phyloP scores from a whole-genome alignment of 805 yeast genomes.

The Candida insectalens region DNA sequence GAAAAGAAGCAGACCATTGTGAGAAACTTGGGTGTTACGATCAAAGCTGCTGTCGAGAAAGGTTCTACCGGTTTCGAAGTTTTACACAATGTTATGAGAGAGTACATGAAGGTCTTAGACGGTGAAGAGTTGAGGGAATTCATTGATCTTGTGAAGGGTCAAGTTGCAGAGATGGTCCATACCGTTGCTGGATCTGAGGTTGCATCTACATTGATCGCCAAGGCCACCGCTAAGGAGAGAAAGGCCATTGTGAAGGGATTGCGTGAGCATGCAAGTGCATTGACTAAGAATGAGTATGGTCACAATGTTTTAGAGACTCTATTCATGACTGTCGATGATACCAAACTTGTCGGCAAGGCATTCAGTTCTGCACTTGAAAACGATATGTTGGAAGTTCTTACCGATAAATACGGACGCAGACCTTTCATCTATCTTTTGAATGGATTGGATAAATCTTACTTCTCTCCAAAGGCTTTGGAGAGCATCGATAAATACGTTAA shows the following conservation, averaged over 20 bases:
- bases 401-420: conserved; percentile 75
- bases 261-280: conserved; percentile 64
- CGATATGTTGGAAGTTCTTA: conserved; percentile 42
- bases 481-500: conserved; percentile 53
- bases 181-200: conserved; percentile 93
- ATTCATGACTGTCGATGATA: conserved; percentile 87
- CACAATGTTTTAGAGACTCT: conserved; percentile 69
- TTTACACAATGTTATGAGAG: conserved; percentile 92
- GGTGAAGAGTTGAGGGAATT: conserved; percentile 68
- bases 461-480: conserved; percentile 57
- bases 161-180: conserved; percentile 89
- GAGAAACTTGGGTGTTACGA: conserved; percentile 70
- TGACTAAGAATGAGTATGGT: conserved; percentile 82
- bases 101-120: conserved; percentile 65
- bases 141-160: conserved; percentile 75
- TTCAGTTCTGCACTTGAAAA: conserved; percentile 52
- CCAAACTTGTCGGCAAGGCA: conserved; percentile 70
- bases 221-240: conserved; percentile 88
- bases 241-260: conserved; percentile 64
- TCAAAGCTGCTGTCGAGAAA: conserved; percentile 84
- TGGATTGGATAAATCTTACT: conserved; percentile 75
- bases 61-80: conserved; percentile 96
- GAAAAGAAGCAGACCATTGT: conserved; percentile 74
- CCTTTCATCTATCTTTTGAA: conserved; percentile 75
- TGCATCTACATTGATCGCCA: conserved; percentile 70